Percentiles rank a stretch among this genome's conserved stretches.
Evolutionary conservation across 2,329 filamentous ascomycete species (phyloP).

Genomic region (Epicoccum sorghinum): DNA sequence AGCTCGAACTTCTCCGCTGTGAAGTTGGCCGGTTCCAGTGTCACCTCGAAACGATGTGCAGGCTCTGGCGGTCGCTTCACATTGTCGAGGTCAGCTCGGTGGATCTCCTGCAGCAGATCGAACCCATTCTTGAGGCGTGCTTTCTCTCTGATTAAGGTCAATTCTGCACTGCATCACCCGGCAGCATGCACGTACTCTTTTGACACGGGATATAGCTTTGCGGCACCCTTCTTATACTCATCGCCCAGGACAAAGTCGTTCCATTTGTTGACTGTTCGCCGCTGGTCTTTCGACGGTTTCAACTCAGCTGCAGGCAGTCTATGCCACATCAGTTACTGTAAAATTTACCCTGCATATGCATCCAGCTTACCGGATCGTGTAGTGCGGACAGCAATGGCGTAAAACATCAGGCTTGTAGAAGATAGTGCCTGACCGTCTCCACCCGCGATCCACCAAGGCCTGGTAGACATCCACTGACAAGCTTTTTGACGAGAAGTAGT

Average conservation of each 20-base stretch:
- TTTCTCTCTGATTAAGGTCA: constrained; percentile 52
- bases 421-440: constrained; percentile 68
- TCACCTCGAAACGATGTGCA: constrained; percentile 71
- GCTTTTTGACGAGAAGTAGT: constrained; percentile 68
- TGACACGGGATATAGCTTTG: constrained; percentile 68
- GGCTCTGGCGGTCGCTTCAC: constrained; percentile 67
- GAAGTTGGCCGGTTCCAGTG: constrained; percentile 71
- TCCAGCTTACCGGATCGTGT: constrained; percentile 66
- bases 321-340: constrained; percentile 15
- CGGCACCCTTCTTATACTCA: constrained; percentile 67
- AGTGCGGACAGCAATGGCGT: constrained; percentile 89
- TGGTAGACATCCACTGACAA: constrained; percentile 74
- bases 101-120: constrained; percentile 68
- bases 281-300: constrained; percentile 72
- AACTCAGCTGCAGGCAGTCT: constrained; percentile 70
- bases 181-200: constrained; percentile 57
- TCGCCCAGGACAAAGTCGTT: constrained; percentile 74
- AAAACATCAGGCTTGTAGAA: constrained; percentile 80
- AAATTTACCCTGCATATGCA: neutral
- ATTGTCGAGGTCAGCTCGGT: constrained; percentile 67
- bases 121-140: constrained; percentile 71
- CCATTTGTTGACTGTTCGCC: constrained; percentile 78
- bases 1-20: constrained; percentile 77
- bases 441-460: constrained; percentile 73
- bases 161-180: neutral